Conservation (phyloP, 768 basidiomycete species). For the Hypholoma fasciculare region DNA sequence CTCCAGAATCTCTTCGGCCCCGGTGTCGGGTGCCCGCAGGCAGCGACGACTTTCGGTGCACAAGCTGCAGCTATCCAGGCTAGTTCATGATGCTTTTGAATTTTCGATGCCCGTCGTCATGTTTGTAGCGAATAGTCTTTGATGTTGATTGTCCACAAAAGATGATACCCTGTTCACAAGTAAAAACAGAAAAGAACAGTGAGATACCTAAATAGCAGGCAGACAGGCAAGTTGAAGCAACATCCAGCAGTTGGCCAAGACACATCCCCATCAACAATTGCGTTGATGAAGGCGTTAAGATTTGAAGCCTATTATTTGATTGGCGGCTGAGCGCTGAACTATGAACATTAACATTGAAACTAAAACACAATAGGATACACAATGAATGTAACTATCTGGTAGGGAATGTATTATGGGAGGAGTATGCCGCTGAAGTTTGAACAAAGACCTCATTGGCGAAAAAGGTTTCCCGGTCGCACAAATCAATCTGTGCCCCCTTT, state of each 20-base stretch:
- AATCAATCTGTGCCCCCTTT: conserved; percentile 74
- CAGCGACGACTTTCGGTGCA: conserved; percentile 59
- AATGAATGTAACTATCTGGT: too few relatives aligned
- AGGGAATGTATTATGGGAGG: conserved; percentile 3
- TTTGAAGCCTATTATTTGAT: too few relatives aligned
- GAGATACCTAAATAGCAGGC: too few relatives aligned
- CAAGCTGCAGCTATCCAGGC: conserved; percentile 31
- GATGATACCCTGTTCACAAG: not conserved
- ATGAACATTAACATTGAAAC: too few relatives aligned
- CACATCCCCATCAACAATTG: too few relatives aligned
- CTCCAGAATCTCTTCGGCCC: conserved; percentile 75
- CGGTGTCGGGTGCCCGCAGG: conserved; percentile 67
- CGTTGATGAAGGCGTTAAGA: too few relatives aligned
- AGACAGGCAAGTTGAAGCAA: too few relatives aligned
- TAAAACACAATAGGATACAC: too few relatives aligned
- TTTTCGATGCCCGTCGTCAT: not conserved
- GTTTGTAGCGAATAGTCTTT: not conserved
- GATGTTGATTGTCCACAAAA: not conserved
- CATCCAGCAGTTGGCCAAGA: too few relatives aligned
- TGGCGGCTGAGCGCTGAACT: too few relatives aligned
- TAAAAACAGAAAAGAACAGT: too few relatives aligned
- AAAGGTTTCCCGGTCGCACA: conserved; percentile 10
- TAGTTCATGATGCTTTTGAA: not conserved
- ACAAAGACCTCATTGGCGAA: conserved; percentile 8
- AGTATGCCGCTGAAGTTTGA: not conserved